Evolutionary conservation across 192 early-diverging fungal genomes (phyloP).

Genomic region (Entrophospora sp.): DNA sequence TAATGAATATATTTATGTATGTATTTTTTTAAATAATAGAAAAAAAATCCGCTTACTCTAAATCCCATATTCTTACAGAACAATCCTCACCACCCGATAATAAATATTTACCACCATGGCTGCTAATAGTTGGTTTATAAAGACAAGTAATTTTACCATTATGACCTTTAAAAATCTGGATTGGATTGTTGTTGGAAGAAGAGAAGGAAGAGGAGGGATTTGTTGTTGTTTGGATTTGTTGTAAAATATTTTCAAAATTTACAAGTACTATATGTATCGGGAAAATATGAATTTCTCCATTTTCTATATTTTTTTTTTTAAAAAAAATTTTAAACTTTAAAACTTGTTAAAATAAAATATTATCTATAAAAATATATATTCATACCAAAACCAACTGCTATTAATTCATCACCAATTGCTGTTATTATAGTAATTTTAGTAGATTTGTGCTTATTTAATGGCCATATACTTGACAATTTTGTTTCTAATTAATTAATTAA

Average conservation of each 20-base stretch:
- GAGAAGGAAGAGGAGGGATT: too few species aligned
- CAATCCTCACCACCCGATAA: slow-evolving; percentile 61
- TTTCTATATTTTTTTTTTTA: slow-evolving; percentile 35
- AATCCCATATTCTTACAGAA: slow-evolving; percentile 62
- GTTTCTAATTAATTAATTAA: slow-evolving; percentile 1
- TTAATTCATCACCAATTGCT: slow-evolving; percentile 42
- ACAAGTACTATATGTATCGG: slow-evolving; percentile 39
- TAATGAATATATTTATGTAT: not conserved
- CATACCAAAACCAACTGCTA: slow-evolving; percentile 63
- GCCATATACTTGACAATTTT: slow-evolving; percentile 30
- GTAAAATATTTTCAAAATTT: too few species aligned
- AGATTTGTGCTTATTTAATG: slow-evolving; percentile 9
- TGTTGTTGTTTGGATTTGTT: too few species aligned
- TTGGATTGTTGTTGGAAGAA: not conserved
- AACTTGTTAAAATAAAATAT: not conserved
- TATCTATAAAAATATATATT: not conserved
- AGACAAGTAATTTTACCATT: slow-evolving; percentile 51
- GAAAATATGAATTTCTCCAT: slow-evolving; percentile 49
- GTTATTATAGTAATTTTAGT: slow-evolving; percentile 36
- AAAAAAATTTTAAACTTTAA: not conserved
- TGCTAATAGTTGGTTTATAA: slow-evolving; percentile 38
- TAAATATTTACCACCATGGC: slow-evolving; percentile 39
- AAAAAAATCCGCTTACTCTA: slow-evolving; percentile 44
- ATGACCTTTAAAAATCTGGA: slow-evolving; percentile 37
- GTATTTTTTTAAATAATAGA: not conserved